Base-by-base conservation (phyloP, 371 early-diverging fungal species). In the Mucor racemosus region DNA sequence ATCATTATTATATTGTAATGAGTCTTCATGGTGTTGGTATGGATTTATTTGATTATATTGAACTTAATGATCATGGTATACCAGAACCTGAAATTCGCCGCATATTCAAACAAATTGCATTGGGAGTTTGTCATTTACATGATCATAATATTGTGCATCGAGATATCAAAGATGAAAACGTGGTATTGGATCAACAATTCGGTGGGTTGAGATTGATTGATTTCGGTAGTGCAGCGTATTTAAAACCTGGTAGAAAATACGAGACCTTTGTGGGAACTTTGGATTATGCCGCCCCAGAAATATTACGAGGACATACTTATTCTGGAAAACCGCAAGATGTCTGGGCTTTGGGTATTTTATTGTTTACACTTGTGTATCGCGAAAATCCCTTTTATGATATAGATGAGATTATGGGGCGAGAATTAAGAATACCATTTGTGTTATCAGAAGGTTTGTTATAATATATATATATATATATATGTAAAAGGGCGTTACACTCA, bases 331-430 rank as follows among this genome's bases (percentile, higher is more conserved):
- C 90, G 17, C 93, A 92, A 64, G 96, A 95, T 69, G 85, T 92
- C 33, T 95, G 95, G 93, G 90, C 94, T 3, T 72, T 94, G 4
- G 95, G 94, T 3, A 87, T 94, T 58, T 76, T 95, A 33, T 70
- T 95, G 39, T 95, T 91, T 74, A 93, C 93, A 7, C 84, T 95
- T 66, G 81, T 92, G 31, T 91, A 86, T 66, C 86, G 90, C 50
- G 90, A 91, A 69, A 92, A 91, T 60, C 95, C 96, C 35, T 95
- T 94, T 69, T 92, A 89, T 66, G 87, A 87, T 54, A 84, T 91
- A 67, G 90, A 92, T 69, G 90, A 92, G 71, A 91, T 92, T 55
- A 72, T 91, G 63, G 81, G 79, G n/a, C 72, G 81, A 36, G 91
- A 89, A 67, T 64, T 92, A 34, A 79, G 88, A 57, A 76, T 88